phyloP scores from a whole-genome alignment of 345 rosid genomes.

The Alliaria petiolata region DNA sequence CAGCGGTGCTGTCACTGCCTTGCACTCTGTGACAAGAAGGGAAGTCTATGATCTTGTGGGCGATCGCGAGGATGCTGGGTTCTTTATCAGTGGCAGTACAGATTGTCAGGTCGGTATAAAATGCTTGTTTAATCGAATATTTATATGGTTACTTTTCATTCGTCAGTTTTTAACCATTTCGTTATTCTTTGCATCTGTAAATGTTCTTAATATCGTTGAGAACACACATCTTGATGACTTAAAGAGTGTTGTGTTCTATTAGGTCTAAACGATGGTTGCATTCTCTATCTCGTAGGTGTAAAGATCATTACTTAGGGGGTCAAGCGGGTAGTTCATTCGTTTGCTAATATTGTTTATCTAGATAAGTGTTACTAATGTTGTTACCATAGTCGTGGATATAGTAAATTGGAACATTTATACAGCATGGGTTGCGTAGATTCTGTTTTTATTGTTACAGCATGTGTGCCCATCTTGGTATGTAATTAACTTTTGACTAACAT shows the following conservation, averaged over 20 bases:
- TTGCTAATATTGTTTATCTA: too few species aligned
- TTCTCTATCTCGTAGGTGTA: slow-evolving; percentile 7
- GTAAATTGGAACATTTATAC: slow-evolving; percentile 7
- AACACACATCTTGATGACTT: slow-evolving; percentile 14
- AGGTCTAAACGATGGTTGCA: neutral
- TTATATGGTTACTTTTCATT: slow-evolving; percentile 8
- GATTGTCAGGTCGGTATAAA: slow-evolving; percentile 61
- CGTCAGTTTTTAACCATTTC: neutral
- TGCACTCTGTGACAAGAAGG: slow-evolving; percentile 94
- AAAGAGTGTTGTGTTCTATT: slow-evolving; percentile 14
- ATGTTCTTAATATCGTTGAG: slow-evolving; percentile 3
- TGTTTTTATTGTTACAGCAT: too few species aligned
- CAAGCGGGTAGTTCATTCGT: neutral
- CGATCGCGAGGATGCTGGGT: slow-evolving; percentile 99
- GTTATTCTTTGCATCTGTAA: slow-evolving; percentile 11
- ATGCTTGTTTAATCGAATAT: neutral
- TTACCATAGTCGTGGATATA: neutral
- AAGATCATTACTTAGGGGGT: neutral
- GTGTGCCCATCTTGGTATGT: too few species aligned
- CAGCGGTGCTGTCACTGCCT: slow-evolving; percentile 85
- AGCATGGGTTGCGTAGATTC: too few species aligned
- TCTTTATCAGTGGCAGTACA: slow-evolving; percentile 98
- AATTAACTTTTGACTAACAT: too few species aligned
- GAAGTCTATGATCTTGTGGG: slow-evolving; percentile 99
- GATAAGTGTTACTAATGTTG: neutral